Evolutionary conservation across 2,329 filamentous ascomycete species (phyloP).

Genomic region (Madurella mycetomatis): DNA sequence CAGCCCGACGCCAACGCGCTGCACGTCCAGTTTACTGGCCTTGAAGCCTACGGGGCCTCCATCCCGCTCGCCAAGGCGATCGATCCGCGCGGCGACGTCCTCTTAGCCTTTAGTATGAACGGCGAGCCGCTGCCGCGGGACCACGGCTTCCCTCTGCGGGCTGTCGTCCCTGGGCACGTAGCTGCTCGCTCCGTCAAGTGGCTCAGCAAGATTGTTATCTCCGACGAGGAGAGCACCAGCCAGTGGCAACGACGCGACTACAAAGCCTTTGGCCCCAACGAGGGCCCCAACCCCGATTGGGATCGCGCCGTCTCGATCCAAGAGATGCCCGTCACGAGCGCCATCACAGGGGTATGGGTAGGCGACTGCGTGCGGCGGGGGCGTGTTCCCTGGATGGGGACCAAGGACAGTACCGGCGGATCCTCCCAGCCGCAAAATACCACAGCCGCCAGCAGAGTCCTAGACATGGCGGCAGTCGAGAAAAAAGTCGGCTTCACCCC

Average conservation of each 20-base stretch:
- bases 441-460: conserved; percentile 5
- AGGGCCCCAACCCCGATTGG: conserved; percentile 55
- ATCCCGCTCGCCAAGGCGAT: conserved; percentile 57
- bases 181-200: conserved; percentile 67
- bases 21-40: conserved; percentile 55
- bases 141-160: conserved; percentile 61
- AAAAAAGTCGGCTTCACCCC: conserved; percentile 21
- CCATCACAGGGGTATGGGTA: conserved; percentile 52
- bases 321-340: conserved; percentile 65
- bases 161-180: conserved; percentile 61
- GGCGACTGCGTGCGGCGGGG: conserved; percentile 33
- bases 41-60: conserved; percentile 58
- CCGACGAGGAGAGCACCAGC: conserved; percentile 61
- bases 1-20: conserved; percentile 33
- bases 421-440: neutral
- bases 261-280: conserved; percentile 64
- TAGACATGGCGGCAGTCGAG: conserved; percentile 22
- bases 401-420: neutral
- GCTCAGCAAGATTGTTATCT: conserved; percentile 59
- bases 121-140: conserved; percentile 57
- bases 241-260: conserved; percentile 66
- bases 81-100: conserved; percentile 58
- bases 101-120: conserved; percentile 66
- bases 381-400: conserved; percentile 21
- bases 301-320: conserved; percentile 60